A percentile compares a stretch with the other conserved stretches of the same genome.
These are phyloP conservation scores for Fulvia fulva DNA, from an alignment of 2,329 filamentous ascomycete species.

Conservation along the genomic window DNA sequence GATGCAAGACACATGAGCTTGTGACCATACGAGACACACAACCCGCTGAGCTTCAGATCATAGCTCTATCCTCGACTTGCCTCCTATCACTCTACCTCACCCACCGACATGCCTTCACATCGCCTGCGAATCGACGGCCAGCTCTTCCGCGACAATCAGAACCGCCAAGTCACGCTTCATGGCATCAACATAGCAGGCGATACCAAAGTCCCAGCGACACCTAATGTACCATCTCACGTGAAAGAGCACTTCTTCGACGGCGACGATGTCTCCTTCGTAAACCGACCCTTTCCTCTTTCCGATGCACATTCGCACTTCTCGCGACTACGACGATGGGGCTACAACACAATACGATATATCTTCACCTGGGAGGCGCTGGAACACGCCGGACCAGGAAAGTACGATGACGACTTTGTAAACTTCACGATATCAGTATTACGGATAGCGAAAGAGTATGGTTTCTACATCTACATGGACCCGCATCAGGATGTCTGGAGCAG, in stretches of 20 bases:
- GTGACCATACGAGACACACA: slow-evolving; percentile 1
- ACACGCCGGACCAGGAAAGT: slow-evolving; percentile 80
- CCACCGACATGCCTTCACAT: slow-evolving; percentile 17
- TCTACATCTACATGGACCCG: slow-evolving; percentile 97
- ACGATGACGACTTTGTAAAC: slow-evolving; percentile 89
- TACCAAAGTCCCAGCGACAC: slow-evolving; percentile 79
- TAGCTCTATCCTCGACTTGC: not conserved
- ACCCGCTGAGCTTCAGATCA: not conserved
- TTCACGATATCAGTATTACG: slow-evolving; percentile 84
- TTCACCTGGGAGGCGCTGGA: slow-evolving; percentile 99
- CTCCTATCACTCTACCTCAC: not conserved
- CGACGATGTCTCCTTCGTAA: slow-evolving; percentile 84
- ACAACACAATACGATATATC: slow-evolving; percentile 93
- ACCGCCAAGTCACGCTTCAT: slow-evolving; percentile 81
- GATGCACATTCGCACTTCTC: slow-evolving; percentile 85
- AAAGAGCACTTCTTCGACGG: slow-evolving; percentile 82
- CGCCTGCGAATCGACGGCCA: slow-evolving; percentile 80
- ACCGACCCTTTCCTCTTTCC: slow-evolving; percentile 75
- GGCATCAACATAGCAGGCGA: slow-evolving; percentile 94
- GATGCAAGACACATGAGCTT: not conserved
- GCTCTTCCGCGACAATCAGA: slow-evolving; percentile 74
- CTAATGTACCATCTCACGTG: slow-evolving; percentile 76
- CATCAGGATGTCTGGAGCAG: slow-evolving; percentile 99
- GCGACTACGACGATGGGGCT: slow-evolving; percentile 80
- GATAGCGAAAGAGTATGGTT: slow-evolving; percentile 82